A percentile compares a stretch with the other conserved stretches of the same genome.
Conservation (phyloP, 306 rosid genomes). For the Corylus avellana region DNA sequence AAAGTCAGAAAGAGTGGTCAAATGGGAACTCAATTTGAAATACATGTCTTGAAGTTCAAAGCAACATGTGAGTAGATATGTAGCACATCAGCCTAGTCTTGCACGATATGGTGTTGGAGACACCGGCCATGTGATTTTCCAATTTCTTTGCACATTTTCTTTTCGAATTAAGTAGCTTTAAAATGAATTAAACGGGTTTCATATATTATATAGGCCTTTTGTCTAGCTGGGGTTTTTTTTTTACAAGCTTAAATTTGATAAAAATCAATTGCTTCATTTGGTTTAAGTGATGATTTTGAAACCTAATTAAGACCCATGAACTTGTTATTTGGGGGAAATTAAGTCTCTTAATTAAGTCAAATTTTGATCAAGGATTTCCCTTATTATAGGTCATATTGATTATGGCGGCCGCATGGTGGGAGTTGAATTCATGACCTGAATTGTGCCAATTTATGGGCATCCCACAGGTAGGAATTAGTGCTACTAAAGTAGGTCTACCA, state of each 20-base stretch:
- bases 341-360: background rate
- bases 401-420: background rate
- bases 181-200: too few relatives aligned
- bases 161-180: background rate
- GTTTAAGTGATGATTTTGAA: too few relatives aligned
- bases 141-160: background rate
- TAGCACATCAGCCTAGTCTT: conserved; percentile 21
- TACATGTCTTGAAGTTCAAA: conserved; percentile 16
- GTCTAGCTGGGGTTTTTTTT: too few relatives aligned
- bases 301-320: too few relatives aligned
- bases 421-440: conserved; percentile 12
- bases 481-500: background rate
- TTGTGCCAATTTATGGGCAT: background rate
- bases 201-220: too few relatives aligned
- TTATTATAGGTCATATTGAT: conserved; percentile 12
- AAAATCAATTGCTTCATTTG: background rate
- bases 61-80: conserved; percentile 40
- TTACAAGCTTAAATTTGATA: background rate
- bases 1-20: conserved; percentile 28
- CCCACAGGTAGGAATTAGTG: background rate
- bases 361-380: background rate
- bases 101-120: background rate
- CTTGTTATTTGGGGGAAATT: too few relatives aligned
- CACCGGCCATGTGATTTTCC: too few relatives aligned
- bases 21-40: conserved; percentile 29